Conservation (phyloP, 441 rosid genomes). For the Mallotus japonicus region DNA sequence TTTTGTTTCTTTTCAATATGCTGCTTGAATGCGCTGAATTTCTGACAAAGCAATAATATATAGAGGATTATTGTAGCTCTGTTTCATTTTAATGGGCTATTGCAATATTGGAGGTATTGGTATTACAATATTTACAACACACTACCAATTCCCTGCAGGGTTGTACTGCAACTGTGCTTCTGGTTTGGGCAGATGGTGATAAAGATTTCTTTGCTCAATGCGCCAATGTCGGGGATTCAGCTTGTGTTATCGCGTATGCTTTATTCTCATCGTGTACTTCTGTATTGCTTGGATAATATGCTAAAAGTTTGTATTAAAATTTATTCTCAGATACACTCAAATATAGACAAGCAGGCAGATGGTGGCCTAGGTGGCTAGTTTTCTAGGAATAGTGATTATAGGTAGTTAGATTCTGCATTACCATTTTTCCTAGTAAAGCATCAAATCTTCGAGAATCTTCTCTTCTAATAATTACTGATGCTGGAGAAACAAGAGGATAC, state of each 20-base stretch:
- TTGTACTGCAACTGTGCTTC: slow-evolving; percentile 91
- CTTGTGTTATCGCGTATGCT: slow-evolving; percentile 77
- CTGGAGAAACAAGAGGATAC: neutral
- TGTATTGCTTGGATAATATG: neutral
- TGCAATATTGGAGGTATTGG: neutral
- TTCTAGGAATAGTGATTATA: neutral
- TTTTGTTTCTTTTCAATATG: slow-evolving; percentile 15
- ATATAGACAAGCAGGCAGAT: slow-evolving; percentile 5
- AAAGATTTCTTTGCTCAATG: slow-evolving; percentile 72
- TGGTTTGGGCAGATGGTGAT: slow-evolving; percentile 68
- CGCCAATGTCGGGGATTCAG: slow-evolving; percentile 96
- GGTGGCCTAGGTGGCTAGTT: neutral
- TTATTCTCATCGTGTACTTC: slow-evolving; percentile 19
- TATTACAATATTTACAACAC: neutral
- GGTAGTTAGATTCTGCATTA: no score
- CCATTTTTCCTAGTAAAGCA: neutral
- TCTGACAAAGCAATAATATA: neutral
- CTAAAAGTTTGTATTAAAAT: neutral
- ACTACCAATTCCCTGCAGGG: slow-evolving; percentile 46
- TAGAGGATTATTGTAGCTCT: neutral
- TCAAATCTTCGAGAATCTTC: neutral
- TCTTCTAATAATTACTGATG: neutral
- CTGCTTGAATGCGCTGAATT: neutral
- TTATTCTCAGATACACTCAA: neutral
- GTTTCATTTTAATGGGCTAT: neutral